These are phyloP conservation scores for Calocybe gambosa DNA, from an alignment of 1,284 basidiomycete genomes.

Conservation along the genomic window DNA sequence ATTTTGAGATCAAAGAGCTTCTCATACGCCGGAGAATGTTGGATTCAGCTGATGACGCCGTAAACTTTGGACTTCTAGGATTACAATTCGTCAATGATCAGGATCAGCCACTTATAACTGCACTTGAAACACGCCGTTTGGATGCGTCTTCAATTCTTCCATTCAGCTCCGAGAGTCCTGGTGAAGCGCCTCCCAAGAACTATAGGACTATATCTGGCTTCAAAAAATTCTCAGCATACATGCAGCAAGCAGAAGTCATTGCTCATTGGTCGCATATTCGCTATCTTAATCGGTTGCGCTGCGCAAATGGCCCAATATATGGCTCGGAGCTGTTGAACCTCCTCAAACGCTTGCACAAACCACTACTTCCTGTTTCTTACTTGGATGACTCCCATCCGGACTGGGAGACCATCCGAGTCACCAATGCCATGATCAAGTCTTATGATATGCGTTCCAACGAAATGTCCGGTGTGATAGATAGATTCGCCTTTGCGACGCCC, in stretches of 20 bases:
- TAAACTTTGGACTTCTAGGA: slow-evolving; percentile 65
- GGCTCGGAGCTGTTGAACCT: slow-evolving; percentile 54
- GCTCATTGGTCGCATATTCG: slow-evolving; percentile 66
- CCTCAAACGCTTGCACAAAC: slow-evolving; percentile 36
- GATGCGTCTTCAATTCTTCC: slow-evolving; percentile 72
- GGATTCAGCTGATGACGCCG: slow-evolving; percentile 34
- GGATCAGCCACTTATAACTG: slow-evolving; percentile 46
- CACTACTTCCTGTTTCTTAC: slow-evolving; percentile 55
- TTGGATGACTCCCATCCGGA: slow-evolving; percentile 32
- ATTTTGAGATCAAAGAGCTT: slow-evolving; percentile 86
- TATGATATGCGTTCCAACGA: slow-evolving; percentile 53
- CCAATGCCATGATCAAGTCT: slow-evolving; percentile 59
- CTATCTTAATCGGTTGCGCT: slow-evolving; percentile 77
- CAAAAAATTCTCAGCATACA: slow-evolving; percentile 50
- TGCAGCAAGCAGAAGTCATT: slow-evolving; percentile 47
- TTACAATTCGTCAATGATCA: slow-evolving; percentile 57
- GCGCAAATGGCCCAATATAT: slow-evolving; percentile 57
- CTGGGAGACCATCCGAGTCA: slow-evolving; percentile 35
- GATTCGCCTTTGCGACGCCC: slow-evolving; percentile 84
- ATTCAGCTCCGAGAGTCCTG: slow-evolving; percentile 47
- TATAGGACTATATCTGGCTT: slow-evolving; percentile 74
- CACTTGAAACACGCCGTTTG: slow-evolving; percentile 48
- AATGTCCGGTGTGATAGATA: slow-evolving; percentile 55
- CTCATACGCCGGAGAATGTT: slow-evolving; percentile 73
- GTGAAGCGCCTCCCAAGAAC: slow-evolving; percentile 63